phyloP scores from a whole-genome alignment of 2,329 filamentous ascomycete genomes.

The Calycina herbarum region DNA sequence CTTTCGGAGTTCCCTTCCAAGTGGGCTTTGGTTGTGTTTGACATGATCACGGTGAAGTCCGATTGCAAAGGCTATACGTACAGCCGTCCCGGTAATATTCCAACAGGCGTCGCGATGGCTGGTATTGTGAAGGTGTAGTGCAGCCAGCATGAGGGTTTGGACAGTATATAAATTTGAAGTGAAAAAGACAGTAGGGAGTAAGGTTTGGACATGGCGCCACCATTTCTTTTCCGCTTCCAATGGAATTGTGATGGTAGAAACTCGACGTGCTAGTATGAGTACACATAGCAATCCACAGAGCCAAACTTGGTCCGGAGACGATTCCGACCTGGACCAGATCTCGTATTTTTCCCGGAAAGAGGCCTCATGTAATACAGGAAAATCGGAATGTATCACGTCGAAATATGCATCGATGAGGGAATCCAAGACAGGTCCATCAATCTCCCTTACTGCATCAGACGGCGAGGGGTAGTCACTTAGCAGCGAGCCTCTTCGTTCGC shows the following conservation, averaged over 20 bases:
- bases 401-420: slow-evolving; percentile 43
- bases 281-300: slow-evolving; percentile 45
- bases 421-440: slow-evolving; percentile 36
- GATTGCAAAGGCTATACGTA: slow-evolving; percentile 46
- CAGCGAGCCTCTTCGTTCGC: slow-evolving; percentile 1
- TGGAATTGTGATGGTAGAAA: slow-evolving; percentile 37
- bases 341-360: slow-evolving; percentile 45
- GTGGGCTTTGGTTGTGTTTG: slow-evolving; percentile 38
- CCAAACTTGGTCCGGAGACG: slow-evolving; percentile 42
- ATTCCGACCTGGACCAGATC: slow-evolving; percentile 36
- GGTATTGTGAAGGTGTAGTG: slow-evolving; percentile 47
- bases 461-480: slow-evolving; percentile 19
- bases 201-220: slow-evolving; percentile 43
- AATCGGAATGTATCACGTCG: slow-evolving; percentile 44
- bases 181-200: slow-evolving; percentile 45
- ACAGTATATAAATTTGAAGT: slow-evolving; percentile 44
- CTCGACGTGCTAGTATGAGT: slow-evolving; percentile 42
- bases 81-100: slow-evolving; percentile 45
- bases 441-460: slow-evolving; percentile 30
- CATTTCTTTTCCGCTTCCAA: slow-evolving; percentile 43
- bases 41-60: slow-evolving; percentile 45
- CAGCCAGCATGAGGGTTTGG: slow-evolving; percentile 44
- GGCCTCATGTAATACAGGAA: slow-evolving; percentile 45
- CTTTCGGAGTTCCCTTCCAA: slow-evolving; percentile 37
- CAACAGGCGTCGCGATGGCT: slow-evolving; percentile 44